A percentile compares a stretch with the other conserved stretches of the same genome.
Conservation (phyloP, 306 rosid genomes). For the Vigna trinervia region DNA sequence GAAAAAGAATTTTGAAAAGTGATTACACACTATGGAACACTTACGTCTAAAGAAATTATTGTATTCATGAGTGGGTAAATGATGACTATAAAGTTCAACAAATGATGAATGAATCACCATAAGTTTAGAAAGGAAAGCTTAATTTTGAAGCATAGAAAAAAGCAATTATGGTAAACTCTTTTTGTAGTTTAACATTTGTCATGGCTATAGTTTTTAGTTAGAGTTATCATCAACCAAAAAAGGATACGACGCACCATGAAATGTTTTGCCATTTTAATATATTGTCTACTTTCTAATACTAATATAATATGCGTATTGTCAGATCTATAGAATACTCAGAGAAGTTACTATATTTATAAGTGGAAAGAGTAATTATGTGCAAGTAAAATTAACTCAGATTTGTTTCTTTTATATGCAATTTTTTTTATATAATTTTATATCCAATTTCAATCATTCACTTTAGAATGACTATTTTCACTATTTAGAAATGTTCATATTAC, state of each 20-base stretch:
- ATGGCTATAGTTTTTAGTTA: slow-evolving; percentile 30
- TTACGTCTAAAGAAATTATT: slow-evolving; percentile 1
- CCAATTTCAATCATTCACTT: no score
- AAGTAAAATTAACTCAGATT: no score
- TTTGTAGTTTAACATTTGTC: slow-evolving; percentile 38
- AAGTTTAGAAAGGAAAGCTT: slow-evolving; percentile 43
- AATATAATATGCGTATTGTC: no score
- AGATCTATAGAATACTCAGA: no score
- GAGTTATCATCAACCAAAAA: slow-evolving; percentile 28
- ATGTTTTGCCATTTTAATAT: not conserved
- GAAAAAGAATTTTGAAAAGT: slow-evolving; percentile 4
- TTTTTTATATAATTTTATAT: no score
- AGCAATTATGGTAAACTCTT: slow-evolving; percentile 28
- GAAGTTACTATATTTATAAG: no score
- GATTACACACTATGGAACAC: not conserved
- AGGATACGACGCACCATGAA: slow-evolving; percentile 10
- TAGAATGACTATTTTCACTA: no score
- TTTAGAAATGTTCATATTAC: no score
- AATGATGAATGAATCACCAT: slow-evolving; percentile 38
- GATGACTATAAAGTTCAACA: slow-evolving; percentile 30
- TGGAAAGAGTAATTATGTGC: no score
- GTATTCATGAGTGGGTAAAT: slow-evolving; percentile 34
- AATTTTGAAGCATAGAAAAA: slow-evolving; percentile 37
- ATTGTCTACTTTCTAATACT: no score
- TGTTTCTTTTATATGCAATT: no score